Percentiles rank a stretch among this genome's conserved stretches.
phyloP scores from a whole-genome alignment of 192 early-diverging fungal species.

The Coemansia sp. region DNA sequence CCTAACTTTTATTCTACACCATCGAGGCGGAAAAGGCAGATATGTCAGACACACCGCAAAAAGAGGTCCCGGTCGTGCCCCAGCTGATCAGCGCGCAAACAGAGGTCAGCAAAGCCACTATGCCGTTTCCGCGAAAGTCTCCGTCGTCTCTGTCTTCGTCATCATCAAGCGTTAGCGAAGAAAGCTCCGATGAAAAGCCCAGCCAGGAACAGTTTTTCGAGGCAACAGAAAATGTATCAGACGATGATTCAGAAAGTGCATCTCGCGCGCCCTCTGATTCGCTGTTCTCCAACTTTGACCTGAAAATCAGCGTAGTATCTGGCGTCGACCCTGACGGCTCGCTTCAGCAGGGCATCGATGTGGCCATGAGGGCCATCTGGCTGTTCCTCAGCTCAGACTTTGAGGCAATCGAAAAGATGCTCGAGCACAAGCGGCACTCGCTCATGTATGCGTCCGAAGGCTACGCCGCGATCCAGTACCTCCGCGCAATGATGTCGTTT shows the following conservation, averaged over 20 bases:
- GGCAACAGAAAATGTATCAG: neutral
- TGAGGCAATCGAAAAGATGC: slow-evolving; percentile 63
- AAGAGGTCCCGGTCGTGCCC: neutral
- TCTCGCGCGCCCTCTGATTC: neutral
- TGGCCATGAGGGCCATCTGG: slow-evolving; percentile 63
- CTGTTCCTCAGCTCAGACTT: slow-evolving; percentile 80
- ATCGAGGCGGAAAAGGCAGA: too few species aligned
- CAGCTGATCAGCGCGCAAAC: neutral
- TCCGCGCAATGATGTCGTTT: slow-evolving; percentile 79
- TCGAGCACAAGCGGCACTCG: slow-evolving; percentile 52
- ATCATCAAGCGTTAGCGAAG: too few species aligned
- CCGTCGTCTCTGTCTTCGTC: too few species aligned
- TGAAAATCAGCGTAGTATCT: slow-evolving; percentile 6
- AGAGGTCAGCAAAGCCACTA: too few species aligned
- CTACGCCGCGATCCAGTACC: slow-evolving; percentile 67
- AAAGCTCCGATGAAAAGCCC: neutral
- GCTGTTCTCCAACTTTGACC: neutral
- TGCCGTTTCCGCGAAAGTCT: too few species aligned
- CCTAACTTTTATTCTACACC: too few species aligned
- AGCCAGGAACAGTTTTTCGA: slow-evolving; percentile 19
- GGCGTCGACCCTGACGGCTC: slow-evolving; percentile 30
- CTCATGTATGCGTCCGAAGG: slow-evolving; percentile 77
- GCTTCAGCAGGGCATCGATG: slow-evolving; percentile 61
- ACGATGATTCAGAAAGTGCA: too few species aligned
- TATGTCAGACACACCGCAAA: too few species aligned